phyloP scores from a whole-genome alignment of 768 basidiomycete species.

The Rhizopogon vesiculosus region DNA sequence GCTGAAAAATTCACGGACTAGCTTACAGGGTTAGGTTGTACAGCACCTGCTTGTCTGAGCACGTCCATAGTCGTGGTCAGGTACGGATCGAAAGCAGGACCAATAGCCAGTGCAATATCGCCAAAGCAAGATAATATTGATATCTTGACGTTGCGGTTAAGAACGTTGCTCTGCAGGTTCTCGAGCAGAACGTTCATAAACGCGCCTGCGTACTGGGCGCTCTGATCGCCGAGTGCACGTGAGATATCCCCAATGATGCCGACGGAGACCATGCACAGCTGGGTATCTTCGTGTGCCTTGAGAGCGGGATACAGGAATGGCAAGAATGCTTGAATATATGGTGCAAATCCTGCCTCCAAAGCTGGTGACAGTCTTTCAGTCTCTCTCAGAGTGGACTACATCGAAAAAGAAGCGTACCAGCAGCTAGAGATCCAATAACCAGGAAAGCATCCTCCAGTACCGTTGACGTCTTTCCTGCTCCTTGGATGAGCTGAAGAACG shows the following conservation, averaged over 20 bases:
- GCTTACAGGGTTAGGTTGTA: conserved; percentile 83
- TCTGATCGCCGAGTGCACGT: conserved; percentile 86
- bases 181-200: conserved; percentile 94
- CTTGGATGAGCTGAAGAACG: conserved; percentile 76
- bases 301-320: conserved; percentile 87
- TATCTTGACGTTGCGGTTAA: conserved; percentile 95
- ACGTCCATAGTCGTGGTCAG: conserved; percentile 89
- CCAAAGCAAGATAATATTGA: conserved; percentile 95
- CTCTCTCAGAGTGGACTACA: neutral
- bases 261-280: conserved; percentile 92
- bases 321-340: conserved; percentile 82
- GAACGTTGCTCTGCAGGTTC: conserved; percentile 84
- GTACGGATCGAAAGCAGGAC: conserved; percentile 81
- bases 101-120: conserved; percentile 92
- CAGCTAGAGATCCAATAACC: conserved; percentile 82
- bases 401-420: conserved; percentile 39
- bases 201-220: conserved; percentile 73
- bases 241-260: conserved; percentile 95
- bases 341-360: conserved; percentile 71
- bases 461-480: conserved; percentile 89
- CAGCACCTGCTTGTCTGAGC: conserved; percentile 82
- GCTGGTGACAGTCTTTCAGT: conserved; percentile 34
- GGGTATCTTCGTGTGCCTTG: conserved; percentile 90
- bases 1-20: neutral
- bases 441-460: conserved; percentile 96